Base-by-base conservation (phyloP, 495 filamentous ascomycete genomes). In the Bacidia gigantensis region DNA sequence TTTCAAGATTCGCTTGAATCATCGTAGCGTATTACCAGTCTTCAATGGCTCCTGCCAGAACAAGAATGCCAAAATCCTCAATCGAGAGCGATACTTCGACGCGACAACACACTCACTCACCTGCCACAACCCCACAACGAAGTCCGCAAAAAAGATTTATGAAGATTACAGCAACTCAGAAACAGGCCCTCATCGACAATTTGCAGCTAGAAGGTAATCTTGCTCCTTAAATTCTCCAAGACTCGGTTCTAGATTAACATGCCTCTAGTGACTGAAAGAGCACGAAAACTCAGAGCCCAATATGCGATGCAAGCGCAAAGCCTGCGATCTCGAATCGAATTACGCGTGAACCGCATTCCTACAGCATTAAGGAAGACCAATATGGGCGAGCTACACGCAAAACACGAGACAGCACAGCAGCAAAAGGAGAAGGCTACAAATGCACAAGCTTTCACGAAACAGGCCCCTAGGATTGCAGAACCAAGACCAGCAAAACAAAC, bases 331-430 rank as follows among this genome's bases (percentile, higher is more conserved):
- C 83, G 92, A 39, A 82, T 99, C 25, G 90, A 97, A 69, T 84
- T 95, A 66, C 86, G 92, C 64, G 76, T 99, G 66, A 95, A 96
- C 62, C 85, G 92, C 43, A 89, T 99, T 43, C 92, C 92, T 7
- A 72, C 78, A 38, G 78, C 81, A 12, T 67, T 95, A 53, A 82
- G 92, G 50, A 84, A 82, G 59, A 76, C 75, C 26, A 95, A 77
- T 42, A 89, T 99, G 78, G 82, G 81, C 49, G 89, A 95, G 25
- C 72, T 97, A 3, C 60, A 89, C 17, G 71, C 78, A 25, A 80
- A 79, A 54, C 65, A 81, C 52, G 54, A 62, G 26, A 55, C 65
- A 21, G 56, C 58, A 39, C 62, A 48, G 52, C 62, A 49, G 57
- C 63, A 42, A 55, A 62, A 45, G 60, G 50, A 48, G 41, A 39